Conservation (phyloP, 1,284 basidiomycete genomes). For the Trichosporon sp. region DNA sequence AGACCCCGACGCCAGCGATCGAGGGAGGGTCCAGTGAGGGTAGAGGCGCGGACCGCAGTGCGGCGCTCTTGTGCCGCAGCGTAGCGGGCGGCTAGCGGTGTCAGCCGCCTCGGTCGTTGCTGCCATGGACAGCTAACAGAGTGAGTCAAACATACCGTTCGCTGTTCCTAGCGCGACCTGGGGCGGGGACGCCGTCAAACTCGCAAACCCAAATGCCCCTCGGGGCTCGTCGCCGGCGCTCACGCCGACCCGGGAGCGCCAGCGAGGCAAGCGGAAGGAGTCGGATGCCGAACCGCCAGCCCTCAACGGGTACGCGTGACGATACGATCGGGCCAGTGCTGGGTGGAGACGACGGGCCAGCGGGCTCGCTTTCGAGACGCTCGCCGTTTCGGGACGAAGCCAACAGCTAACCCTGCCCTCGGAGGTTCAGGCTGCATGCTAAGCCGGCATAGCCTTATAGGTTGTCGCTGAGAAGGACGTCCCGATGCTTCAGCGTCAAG, state of each 20-base stretch:
- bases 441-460: background rate
- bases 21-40: background rate
- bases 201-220: background rate
- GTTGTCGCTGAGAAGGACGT: background rate
- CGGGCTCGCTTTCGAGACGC: background rate
- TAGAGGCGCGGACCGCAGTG: background rate
- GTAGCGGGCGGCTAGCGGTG: background rate
- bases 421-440: background rate
- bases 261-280: background rate
- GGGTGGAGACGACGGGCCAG: background rate
- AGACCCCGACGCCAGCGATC: background rate
- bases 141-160: background rate
- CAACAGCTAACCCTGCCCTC: background rate
- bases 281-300: background rate
- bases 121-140: background rate
- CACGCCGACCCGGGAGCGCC: no score
- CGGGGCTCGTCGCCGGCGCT: background rate
- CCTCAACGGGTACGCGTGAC: background rate
- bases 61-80: background rate
- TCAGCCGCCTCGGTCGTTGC: background rate
- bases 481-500: background rate
- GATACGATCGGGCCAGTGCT: background rate
- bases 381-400: background rate
- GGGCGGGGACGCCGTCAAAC: background rate
- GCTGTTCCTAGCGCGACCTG: background rate